Evolutionary conservation across 2,329 filamentous ascomycete genomes (phyloP), one percentile per base, ranked within the genome.

Genomic region (Fusarium coffeatum): DNA sequence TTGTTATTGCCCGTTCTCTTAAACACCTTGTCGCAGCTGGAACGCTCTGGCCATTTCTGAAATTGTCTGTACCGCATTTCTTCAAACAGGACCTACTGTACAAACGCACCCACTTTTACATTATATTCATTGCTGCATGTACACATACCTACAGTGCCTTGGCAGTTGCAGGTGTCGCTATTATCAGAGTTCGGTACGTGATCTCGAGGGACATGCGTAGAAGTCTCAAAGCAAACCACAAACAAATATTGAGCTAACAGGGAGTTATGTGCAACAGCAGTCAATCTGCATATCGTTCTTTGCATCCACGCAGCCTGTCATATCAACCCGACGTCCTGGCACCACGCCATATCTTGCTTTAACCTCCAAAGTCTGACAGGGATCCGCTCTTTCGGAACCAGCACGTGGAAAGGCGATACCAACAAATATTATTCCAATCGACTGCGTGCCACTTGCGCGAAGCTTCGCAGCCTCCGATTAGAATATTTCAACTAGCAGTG

Each of bases 381-480:
- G 72, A 66, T 71, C 72, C 72, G 65, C 57, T 46, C 61, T 62
- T 55, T 58, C 56, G 72, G 69, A 65, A 74, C 56, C 58, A 64
- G 61, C 68, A 74, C 72, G 70, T 74, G 72, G 68, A 72, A 63
- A 45, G 49, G 37, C 59, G 62, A 70, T 73, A 69, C 72, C 59
- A 58, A 62, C 59, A 68, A 54, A 25, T 4, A 54, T 57, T 50
- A 34, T 46, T 55, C 43, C 47, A 49, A 47, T 42, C 58, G 51
- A 23, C 57, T 55, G 53, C 62, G 56, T 65, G 53, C 25, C 45
- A 64, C 34, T 49, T 47, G 45, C 37, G 60, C 56, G 61, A 47
- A 64, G 28, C 32, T 60, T 53, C 34, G 27, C 34, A 57, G 47
- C 37, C 42, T 40, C 50, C 22, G 16, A 25, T 32, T 27, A 43